A percentile compares a stretch with the other conserved stretches of the same genome.
phyloP scores from a whole-genome alignment of 345 rosid genomes.

The Euphorbia peplus region DNA sequence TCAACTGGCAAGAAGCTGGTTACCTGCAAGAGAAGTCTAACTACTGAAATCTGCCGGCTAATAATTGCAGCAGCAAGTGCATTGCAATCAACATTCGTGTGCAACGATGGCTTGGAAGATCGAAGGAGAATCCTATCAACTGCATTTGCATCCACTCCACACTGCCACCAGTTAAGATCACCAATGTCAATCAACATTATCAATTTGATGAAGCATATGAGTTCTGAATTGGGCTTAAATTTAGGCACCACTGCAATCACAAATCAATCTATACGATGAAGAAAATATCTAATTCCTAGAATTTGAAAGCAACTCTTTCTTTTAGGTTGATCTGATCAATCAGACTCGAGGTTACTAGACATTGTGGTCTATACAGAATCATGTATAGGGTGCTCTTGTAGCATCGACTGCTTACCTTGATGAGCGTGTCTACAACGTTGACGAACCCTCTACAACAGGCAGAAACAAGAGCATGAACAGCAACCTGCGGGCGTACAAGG shows the following conservation, averaged over 20 bases:
- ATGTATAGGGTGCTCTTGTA: not conserved
- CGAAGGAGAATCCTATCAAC: constrained; percentile 25
- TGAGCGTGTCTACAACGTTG: constrained; percentile 23
- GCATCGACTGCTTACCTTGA: constrained; percentile 15
- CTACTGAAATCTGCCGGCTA: constrained; percentile 27
- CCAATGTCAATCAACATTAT: constrained; percentile 5
- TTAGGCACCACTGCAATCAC: not conserved
- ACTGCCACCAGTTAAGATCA: constrained; percentile 22
- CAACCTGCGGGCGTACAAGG: constrained; percentile 27
- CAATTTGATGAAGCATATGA: not conserved
- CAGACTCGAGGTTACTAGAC: too few relatives aligned
- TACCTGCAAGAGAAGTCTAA: constrained; percentile 27
- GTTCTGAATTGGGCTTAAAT: not conserved
- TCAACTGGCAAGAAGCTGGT: not conserved
- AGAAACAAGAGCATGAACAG: constrained; percentile 26
- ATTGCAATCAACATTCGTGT: constrained; percentile 26
- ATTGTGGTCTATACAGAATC: too few relatives aligned
- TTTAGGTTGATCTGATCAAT: not conserved
- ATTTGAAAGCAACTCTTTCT: not conserved
- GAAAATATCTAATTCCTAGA: not conserved
- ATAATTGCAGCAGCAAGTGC: constrained; percentile 33
- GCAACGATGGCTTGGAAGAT: constrained; percentile 29
- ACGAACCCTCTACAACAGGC: constrained; percentile 28
- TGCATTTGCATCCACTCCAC: constrained; percentile 29
- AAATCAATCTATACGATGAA: not conserved